A percentile compares a stretch with the other conserved stretches of the same genome.
phyloP scores from a whole-genome alignment of 352 stramenopile species.

The Phytophthora capsici region DNA sequence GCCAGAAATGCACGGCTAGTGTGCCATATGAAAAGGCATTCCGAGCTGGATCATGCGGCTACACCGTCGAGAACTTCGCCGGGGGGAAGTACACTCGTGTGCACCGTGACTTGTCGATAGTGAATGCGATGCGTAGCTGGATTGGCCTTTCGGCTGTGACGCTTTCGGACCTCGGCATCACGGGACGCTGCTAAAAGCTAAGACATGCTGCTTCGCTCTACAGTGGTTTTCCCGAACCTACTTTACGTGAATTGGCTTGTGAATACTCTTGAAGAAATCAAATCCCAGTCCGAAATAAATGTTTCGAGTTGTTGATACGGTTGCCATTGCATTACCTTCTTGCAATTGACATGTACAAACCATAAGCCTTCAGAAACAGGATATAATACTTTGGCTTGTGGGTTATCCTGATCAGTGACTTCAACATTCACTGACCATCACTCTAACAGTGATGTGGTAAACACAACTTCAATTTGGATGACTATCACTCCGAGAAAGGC shows the following conservation, averaged over 20 bases:
- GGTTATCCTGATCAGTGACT: too few species aligned
- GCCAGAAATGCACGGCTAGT: slow-evolving; percentile 40
- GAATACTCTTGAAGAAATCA: too few species aligned
- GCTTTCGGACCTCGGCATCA: slow-evolving; percentile 46
- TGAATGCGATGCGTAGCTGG: slow-evolving; percentile 72
- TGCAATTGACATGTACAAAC: too few species aligned
- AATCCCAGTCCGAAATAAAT: too few species aligned
- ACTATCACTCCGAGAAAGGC: slow-evolving; percentile 44
- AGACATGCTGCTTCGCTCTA: background rate
- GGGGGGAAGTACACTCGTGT: slow-evolving; percentile 74
- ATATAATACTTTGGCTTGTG: too few species aligned
- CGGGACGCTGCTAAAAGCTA: slow-evolving; percentile 38
- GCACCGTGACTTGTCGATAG: slow-evolving; percentile 67
- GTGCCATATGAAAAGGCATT: slow-evolving; percentile 65
- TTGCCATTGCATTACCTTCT: too few species aligned
- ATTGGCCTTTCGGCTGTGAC: slow-evolving; percentile 46
- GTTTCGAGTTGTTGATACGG: too few species aligned
- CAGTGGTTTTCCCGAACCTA: too few species aligned
- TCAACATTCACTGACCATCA: background rate
- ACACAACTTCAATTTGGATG: slow-evolving; percentile 36
- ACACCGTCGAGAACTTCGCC: slow-evolving; percentile 61
- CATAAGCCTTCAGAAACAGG: too few species aligned
- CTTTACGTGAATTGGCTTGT: background rate
- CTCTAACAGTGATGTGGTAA: slow-evolving; percentile 14
- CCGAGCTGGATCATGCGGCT: slow-evolving; percentile 53